Percentiles rank a stretch among this genome's conserved stretches.
phyloP scores from a whole-genome alignment of 1,284 basidiomycete species.

The Cryptococcus sp. region DNA sequence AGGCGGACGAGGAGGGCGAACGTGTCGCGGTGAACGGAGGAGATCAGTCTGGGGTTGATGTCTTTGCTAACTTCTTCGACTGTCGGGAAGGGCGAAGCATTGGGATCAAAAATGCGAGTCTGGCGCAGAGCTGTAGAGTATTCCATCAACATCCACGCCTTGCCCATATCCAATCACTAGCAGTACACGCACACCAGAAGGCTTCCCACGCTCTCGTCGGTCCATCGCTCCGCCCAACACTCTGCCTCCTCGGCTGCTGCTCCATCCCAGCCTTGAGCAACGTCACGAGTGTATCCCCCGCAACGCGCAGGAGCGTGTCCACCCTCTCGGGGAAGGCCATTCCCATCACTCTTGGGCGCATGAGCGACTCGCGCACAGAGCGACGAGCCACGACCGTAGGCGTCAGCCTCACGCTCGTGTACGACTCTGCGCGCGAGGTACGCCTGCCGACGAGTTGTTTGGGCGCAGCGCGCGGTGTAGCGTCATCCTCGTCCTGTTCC shows the following conservation, averaged over 20 bases:
- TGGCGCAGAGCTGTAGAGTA: conserved; percentile 16
- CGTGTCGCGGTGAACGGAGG: conserved; percentile 6
- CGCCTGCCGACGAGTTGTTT: too few relatives aligned
- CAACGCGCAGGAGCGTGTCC: conserved; percentile 24
- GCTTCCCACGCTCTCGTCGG: conserved; percentile 19
- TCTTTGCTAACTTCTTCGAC: conserved; percentile 14
- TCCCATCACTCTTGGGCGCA: conserved; percentile 14
- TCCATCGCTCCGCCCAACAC: neutral
- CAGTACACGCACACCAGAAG: conserved; percentile 15
- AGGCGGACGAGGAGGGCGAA: conserved; percentile 14
- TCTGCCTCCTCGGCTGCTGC: neutral
- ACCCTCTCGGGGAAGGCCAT: conserved; percentile 24
- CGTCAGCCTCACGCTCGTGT: too few relatives aligned
- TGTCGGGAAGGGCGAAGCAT: conserved; percentile 22
- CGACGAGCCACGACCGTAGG: too few relatives aligned
- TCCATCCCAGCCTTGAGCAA: conserved; percentile 8
- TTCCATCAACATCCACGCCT: neutral
- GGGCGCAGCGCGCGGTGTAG: too few relatives aligned
- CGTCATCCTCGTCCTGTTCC: too few relatives aligned
- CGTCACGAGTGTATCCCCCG: conserved; percentile 30
- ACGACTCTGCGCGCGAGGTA: too few relatives aligned
- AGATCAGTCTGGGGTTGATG: conserved; percentile 12
- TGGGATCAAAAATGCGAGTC: conserved; percentile 21
- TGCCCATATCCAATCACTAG: neutral
- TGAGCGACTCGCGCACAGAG: conserved; percentile 17